A percentile compares a stretch with the other conserved stretches of the same genome.
These are phyloP conservation scores for Trichoderma koningii DNA, from an alignment of 2,329 filamentous ascomycete species.

Conservation along the genomic window DNA sequence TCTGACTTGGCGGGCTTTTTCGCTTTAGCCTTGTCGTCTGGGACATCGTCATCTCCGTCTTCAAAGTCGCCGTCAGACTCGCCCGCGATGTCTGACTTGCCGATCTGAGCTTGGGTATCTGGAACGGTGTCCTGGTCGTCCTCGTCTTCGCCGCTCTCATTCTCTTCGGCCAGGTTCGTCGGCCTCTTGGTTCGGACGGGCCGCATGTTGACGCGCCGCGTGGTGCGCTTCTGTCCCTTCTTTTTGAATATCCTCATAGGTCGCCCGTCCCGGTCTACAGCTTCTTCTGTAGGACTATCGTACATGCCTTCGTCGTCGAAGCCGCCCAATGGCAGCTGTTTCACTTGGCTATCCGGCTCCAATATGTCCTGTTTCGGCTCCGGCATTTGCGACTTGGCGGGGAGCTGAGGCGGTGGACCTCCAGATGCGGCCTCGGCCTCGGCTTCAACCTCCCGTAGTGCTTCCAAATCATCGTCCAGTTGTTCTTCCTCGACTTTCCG, in stretches of 20 bases:
- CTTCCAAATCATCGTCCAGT: conserved; percentile 73
- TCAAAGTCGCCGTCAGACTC: conserved; percentile 28
- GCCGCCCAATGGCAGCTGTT: conserved; percentile 55
- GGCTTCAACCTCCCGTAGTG: conserved; percentile 71
- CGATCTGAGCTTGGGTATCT: conserved; percentile 35
- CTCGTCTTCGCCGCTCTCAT: conserved; percentile 38
- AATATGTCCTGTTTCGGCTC: conserved; percentile 42
- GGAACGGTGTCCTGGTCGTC: conserved; percentile 40
- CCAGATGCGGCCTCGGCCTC: conserved; percentile 52
- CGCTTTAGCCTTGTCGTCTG: conserved; percentile 27
- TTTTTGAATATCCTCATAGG: conserved; percentile 73
- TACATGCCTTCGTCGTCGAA: conserved; percentile 65
- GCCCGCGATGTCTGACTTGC: conserved; percentile 25
- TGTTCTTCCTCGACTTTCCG: conserved; percentile 69
- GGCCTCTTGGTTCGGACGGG: conserved; percentile 55
- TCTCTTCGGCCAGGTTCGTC: conserved; percentile 31
- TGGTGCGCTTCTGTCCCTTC: conserved; percentile 80
- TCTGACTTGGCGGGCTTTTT: conserved; percentile 40
- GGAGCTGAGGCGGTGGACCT: conserved; percentile 27
- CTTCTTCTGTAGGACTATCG: conserved; percentile 56
- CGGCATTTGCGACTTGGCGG: conserved; percentile 31
- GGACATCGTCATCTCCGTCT: conserved; percentile 29
- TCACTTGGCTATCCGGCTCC: conserved; percentile 48
- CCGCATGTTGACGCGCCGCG: conserved; percentile 65
- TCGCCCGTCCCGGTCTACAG: conserved; percentile 56